Conservation (phyloP, 108 stramenopile genomes). For the Cyclotella choctawhatcheeana region DNA sequence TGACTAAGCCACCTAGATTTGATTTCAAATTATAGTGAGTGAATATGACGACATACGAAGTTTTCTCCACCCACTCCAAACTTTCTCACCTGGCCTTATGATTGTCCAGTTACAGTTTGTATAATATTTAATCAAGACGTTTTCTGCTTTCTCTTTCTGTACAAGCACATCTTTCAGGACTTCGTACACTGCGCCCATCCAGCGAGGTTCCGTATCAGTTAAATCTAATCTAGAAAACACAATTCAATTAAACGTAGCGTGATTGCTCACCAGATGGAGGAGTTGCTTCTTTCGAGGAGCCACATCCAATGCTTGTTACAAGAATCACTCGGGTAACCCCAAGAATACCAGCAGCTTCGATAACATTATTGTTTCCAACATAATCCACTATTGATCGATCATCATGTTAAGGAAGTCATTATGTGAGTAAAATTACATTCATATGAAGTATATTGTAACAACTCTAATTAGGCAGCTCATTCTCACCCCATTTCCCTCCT, state of each 20-base stretch:
- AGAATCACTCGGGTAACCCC: conserved; percentile 89
- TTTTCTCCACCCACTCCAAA: neutral
- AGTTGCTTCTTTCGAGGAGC: conserved; percentile 83
- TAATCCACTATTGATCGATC: too few relatives aligned
- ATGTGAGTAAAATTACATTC: too few relatives aligned
- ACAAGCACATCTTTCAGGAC: conserved; percentile 73
- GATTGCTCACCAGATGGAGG: conserved; percentile 48
- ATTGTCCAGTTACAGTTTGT: conserved; percentile 97
- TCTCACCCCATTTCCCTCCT: conserved; percentile 58
- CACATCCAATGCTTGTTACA: conserved; percentile 94
- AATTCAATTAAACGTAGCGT: neutral
- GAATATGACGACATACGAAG: too few relatives aligned
- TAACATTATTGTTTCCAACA: conserved; percentile 93
- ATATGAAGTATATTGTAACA: too few relatives aligned
- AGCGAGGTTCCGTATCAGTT: neutral
- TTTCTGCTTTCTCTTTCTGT: conserved; percentile 67
- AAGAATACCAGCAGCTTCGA: conserved; percentile 95
- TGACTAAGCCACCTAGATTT: neutral
- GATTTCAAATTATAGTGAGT: neutral
- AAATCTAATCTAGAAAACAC: neutral
- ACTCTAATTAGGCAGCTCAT: too few relatives aligned
- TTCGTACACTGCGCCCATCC: conserved; percentile 62
- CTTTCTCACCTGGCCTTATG: conserved; percentile 93
- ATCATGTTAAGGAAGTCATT: too few relatives aligned
- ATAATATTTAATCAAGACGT: conserved; percentile 90